Conservation (phyloP, 2,329 filamentous ascomycete genomes). For the Penicillium capsulatum region DNA sequence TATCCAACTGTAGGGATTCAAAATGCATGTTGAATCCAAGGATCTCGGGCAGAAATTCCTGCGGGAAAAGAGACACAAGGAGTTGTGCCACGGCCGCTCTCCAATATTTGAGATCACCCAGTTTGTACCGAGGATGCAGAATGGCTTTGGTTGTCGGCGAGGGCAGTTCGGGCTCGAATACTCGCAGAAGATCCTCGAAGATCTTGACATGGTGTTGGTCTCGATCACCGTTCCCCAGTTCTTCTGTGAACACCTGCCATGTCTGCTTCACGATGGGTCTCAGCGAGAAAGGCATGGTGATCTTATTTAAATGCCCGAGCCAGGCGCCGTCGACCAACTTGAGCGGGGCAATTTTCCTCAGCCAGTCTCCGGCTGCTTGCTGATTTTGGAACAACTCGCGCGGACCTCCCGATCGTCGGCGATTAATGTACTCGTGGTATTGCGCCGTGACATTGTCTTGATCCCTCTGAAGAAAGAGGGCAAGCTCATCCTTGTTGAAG, state of each 20-base stretch:
- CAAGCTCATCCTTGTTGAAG: conserved; percentile 29
- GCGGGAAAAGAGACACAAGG: conserved; percentile 47
- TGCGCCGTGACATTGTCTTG: conserved; percentile 28
- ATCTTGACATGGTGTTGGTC: conserved; percentile 45
- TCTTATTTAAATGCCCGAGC: conserved; percentile 46
- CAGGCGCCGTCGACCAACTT: conserved; percentile 51
- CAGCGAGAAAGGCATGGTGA: conserved; percentile 42
- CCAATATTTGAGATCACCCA: conserved; percentile 31
- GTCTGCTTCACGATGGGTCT: conserved; percentile 40
- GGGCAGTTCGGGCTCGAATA: conserved; percentile 30
- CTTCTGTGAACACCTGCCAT: conserved; percentile 51
- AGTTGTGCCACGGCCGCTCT: conserved; percentile 46
- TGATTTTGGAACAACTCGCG: conserved; percentile 37
- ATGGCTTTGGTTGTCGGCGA: conserved; percentile 31
- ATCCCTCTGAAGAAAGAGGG: conserved; percentile 31
- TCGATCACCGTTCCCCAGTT: conserved; percentile 49
- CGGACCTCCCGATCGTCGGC: conserved; percentile 21
- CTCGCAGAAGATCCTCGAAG: conserved; percentile 32
- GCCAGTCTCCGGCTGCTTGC: conserved; percentile 39
- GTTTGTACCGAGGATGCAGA: conserved; percentile 5
- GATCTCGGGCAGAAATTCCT: conserved; percentile 50
- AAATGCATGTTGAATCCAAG: conserved; percentile 52
- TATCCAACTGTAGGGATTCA: conserved; percentile 42
- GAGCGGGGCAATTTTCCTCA: conserved; percentile 41
- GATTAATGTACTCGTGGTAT: conserved; percentile 36